Base-by-base conservation (phyloP, 73 alveolate species). In the Uronychia binucleata region DNA sequence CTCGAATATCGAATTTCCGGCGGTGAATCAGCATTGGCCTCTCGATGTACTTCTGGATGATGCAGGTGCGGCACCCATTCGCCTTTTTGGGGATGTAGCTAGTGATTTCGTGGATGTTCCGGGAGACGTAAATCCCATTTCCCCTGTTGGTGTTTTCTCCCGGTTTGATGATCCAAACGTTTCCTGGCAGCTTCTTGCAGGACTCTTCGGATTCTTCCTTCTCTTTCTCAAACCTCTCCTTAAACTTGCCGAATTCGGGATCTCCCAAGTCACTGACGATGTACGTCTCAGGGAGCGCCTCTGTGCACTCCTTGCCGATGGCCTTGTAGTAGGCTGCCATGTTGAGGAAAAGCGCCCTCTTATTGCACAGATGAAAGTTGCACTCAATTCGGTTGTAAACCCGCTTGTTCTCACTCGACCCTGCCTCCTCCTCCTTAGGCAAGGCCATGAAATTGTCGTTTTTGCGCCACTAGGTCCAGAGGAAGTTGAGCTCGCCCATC, bases 1-100 rank as follows among this genome's bases (percentile, higher is more conserved):
- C 88, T 30, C 98, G 74, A 46, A 94, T 92, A 90, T 94, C 98
- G 74, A 94, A 94, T 86, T 94, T 94, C 59, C 98, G 83, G 76
- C 87, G 85, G 60, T 92, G 80, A 79, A 92, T 92, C 46, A 94
- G 91, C n/a, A 94, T 34, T 27, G 98, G 98, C 75, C 89, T 94
- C 57, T 94, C 95, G 33, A 94, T 90, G 83, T 94, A 94, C 84
- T 92, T 94, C 77, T 94, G 93, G 11, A 94, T 60, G 30, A 94
- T 92, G 27, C 90, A 84, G 0, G 95, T 85, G 30, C 89, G 77
- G 32, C 19, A 11, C 5, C 19, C 19, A 19, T 5, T 11, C 5
- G 67, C 5, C 19, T 46, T 46, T 19, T 46, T 46, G 5, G 67
- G 67, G 67, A 46, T 19, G 19, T 46, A 46, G 19, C 67, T 46